A percentile compares a stretch with the other conserved stretches of the same genome.
Conservation (phyloP, 1,284 basidiomycete species). For the Leccinum griseonigrum region DNA sequence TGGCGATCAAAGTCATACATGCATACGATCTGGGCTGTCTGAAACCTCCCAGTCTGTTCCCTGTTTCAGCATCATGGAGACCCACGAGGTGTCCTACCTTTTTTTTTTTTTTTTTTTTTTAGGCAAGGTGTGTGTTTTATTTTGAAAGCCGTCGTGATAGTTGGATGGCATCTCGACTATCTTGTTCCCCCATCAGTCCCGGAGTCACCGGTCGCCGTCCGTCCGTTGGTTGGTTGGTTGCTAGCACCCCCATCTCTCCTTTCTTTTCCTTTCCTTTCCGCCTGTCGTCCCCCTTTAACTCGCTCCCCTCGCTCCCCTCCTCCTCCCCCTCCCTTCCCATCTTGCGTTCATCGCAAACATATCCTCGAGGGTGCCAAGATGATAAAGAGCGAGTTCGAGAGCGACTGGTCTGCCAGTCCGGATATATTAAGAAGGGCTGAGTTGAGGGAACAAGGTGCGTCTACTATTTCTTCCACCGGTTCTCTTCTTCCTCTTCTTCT, state of each 20-base stretch:
- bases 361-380: background rate
- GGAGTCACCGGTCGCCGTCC: background rate
- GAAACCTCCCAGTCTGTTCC: background rate
- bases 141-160: background rate
- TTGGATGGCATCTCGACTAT: background rate
- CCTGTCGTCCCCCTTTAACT: background rate
- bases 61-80: background rate
- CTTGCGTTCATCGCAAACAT: no score
- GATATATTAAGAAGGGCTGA: conserved; percentile 14
- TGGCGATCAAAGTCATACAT: no score
- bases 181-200: background rate
- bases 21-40: background rate
- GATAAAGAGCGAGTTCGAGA: conserved; percentile 15
- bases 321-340: background rate
- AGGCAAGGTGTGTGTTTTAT: background rate
- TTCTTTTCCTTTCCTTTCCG: background rate
- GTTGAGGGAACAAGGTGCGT: conserved; percentile 13
- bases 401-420: background rate
- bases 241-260: background rate
- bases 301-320: background rate
- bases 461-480: background rate
- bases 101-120: no score
- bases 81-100: background rate
- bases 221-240: background rate
- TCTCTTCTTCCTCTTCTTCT: background rate